These are phyloP conservation scores for Rhynchospora breviuscula DNA, from an alignment of 176 grass and related monocot genomes.

Conservation along the genomic window DNA sequence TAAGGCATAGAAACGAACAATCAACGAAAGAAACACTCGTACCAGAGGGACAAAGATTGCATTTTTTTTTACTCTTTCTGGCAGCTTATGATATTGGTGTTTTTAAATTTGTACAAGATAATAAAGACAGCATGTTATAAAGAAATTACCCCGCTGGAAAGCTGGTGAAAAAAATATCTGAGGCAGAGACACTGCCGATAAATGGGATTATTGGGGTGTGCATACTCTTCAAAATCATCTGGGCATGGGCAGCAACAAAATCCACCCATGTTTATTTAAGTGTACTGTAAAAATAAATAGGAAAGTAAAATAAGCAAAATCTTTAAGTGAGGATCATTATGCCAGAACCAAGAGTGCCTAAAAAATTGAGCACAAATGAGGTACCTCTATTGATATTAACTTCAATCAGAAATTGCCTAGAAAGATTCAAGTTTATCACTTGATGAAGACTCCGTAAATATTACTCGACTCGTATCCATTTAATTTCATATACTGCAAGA, in stretches of 20 bases:
- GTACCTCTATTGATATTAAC: background rate
- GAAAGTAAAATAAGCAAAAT: background rate
- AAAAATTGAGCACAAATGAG: background rate
- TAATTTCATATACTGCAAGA: conserved; percentile 13
- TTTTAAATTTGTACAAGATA: conserved; percentile 15
- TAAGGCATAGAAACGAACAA: background rate
- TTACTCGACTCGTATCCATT: background rate
- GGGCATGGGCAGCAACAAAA: conserved; percentile 70
- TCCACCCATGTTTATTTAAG: conserved; percentile 48
- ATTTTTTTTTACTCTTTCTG: background rate
- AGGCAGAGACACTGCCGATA: conserved; percentile 64
- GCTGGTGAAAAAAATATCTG: conserved; percentile 62
- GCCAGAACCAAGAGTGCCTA: background rate
- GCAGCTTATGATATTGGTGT: background rate
- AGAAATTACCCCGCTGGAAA: conserved; percentile 75
- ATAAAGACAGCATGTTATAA: background rate
- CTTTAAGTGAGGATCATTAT: background rate
- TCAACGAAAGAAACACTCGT: background rate
- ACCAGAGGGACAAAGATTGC: background rate
- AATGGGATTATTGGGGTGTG: conserved; percentile 66
- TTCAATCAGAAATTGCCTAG: background rate
- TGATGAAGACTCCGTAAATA: background rate
- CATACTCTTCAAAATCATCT: conserved; percentile 71
- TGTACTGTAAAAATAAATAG: background rate
- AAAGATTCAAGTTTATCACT: conserved; percentile 1